Evolutionary conservation across 805 yeast species (phyloP), one percentile per base, ranked within the genome.

Genomic region (Hanseniaspora clermontiae): DNA sequence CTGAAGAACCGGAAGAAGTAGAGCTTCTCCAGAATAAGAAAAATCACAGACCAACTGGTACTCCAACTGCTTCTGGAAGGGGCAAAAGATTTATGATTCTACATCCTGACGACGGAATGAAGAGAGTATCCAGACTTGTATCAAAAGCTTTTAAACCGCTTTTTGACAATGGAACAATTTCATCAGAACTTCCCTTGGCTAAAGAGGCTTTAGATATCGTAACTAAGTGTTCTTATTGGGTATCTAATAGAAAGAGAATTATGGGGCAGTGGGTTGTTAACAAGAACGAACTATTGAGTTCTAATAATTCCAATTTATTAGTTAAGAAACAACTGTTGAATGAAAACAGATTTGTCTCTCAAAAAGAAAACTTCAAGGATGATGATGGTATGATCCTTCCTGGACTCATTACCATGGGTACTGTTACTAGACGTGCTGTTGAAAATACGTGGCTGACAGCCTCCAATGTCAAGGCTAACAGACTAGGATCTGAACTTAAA

Each of bases 361-460:
- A 54, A 14, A 47, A 55, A 15, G 49, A 38, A 3, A 50, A 60
- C 4, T 37, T 51, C 1, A 60, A 61, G 12, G 61, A 63, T 24
- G 70, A 70, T 1, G 62, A 81, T 60, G 95, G 95, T 0, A 73
- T 90, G 51, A 93, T 95, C 34, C 64, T 93, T 15, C 99, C 99
- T 0, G 79, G 80, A 51, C 75, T 91, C 45, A 76, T 87, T 8
- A 79, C 96, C 2, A 93, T 93, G 96, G 99, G 99, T 1, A 95
- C 99, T 0, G 82, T 93, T 8, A 93, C 99, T 0, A 75, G 98
- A 62, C 75, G 99, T 61, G 96, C 97, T 2, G 96, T 93, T 1
- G 99, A 93, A 66, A 88, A 87, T 60, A 88, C 97, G 0, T 93
- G 99, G 99, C 72, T 93, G 38, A 93, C 99, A 0, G 98, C 98